A percentile compares a stretch with the other conserved stretches of the same genome.
Conservation (phyloP, 345 rosid species). For the Crucihimalaya himalaica region DNA sequence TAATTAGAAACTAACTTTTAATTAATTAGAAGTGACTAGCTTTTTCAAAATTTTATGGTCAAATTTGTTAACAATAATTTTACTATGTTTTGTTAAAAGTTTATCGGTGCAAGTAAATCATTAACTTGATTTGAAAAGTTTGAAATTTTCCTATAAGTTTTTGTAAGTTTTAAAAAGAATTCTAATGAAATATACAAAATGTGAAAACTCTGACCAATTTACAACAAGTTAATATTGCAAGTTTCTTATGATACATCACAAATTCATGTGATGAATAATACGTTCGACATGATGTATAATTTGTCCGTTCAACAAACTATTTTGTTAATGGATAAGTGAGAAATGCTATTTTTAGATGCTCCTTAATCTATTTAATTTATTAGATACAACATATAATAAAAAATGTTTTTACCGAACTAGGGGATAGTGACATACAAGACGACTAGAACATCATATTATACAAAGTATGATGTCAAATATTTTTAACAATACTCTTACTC, state of each 20-base stretch:
- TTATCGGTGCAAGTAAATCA: no score
- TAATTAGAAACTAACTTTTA: no score
- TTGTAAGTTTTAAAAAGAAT: no score
- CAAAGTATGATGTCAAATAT: constrained; percentile 5
- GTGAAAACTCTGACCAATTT: no score
- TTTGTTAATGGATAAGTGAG: not conserved
- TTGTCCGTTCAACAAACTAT: not conserved
- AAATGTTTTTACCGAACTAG: constrained; percentile 3
- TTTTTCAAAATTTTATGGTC: no score
- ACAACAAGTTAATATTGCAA: not conserved
- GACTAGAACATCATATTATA: constrained; percentile 24
- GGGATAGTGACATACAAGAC: constrained; percentile 9
- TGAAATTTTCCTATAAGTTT: no score
- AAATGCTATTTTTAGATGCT: not conserved
- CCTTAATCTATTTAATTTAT: not conserved
- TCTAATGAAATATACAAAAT: no score
- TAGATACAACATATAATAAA: not conserved
- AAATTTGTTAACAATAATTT: no score
- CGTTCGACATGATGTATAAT: not conserved
- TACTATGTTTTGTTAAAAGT: no score
- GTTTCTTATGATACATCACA: not conserved
- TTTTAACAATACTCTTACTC: not conserved
- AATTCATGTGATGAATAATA: not conserved
- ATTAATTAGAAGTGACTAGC: no score
- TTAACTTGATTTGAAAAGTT: no score